A percentile compares a stretch with the other conserved stretches of the same genome.
Conservation (phyloP, 208 protist species). For the Trypanosoma vivax region DNA sequence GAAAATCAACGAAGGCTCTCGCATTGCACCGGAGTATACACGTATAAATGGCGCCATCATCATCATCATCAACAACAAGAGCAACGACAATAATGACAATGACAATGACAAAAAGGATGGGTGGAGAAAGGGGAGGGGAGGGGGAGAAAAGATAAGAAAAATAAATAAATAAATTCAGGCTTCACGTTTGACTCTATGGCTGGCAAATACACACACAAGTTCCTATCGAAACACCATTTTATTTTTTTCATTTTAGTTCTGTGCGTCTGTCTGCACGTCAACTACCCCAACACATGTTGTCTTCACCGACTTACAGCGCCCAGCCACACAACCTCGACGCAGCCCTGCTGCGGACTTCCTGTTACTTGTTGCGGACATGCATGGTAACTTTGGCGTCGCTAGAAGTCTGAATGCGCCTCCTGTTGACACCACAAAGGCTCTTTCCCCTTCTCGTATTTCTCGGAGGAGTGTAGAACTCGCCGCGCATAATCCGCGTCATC, state of each 20-base stretch:
- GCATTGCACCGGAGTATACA: too few species aligned
- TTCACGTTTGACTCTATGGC: too few species aligned
- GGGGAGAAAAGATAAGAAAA: background rate
- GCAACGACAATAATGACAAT: background rate
- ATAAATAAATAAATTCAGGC: constrained; percentile 18
- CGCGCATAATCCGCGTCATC: constrained; percentile 73
- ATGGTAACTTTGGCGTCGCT: constrained; percentile 37
- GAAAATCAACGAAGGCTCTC: too few species aligned
- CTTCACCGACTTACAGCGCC: too few species aligned
- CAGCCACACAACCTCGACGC: too few species aligned
- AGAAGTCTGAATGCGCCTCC: constrained; percentile 38
- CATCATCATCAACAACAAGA: background rate
- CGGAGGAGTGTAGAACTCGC: constrained; percentile 53
- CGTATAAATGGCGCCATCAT: too few species aligned
- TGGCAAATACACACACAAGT: too few species aligned
- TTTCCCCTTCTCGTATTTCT: background rate
- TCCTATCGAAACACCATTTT: too few species aligned
- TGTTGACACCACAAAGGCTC: constrained; percentile 32
- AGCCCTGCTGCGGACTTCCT: too few species aligned
- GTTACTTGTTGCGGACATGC: background rate
- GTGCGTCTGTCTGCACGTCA: too few species aligned
- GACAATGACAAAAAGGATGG: background rate
- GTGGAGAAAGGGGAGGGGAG: background rate
- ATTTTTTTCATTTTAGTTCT: too few species aligned
- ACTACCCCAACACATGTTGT: too few species aligned